phyloP scores from a whole-genome alignment of 345 rosid genomes.

The Litchi chinensis region DNA sequence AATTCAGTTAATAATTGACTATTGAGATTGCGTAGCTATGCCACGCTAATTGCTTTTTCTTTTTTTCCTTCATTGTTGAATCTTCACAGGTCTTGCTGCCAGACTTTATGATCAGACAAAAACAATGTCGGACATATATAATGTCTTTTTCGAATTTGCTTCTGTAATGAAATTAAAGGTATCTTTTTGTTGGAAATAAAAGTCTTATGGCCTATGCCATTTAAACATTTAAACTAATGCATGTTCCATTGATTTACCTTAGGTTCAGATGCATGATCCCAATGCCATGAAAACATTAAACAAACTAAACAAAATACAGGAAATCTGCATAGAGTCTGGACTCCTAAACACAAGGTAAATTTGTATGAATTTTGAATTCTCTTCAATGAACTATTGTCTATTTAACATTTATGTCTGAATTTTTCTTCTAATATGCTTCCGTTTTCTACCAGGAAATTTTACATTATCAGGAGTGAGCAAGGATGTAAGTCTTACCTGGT shows the following conservation, averaged over 20 bases:
- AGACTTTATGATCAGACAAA: constrained; percentile 74
- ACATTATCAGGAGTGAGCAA: constrained; percentile 30
- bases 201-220: no score
- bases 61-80: neutral
- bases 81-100: constrained; percentile 79
- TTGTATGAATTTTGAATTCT: neutral
- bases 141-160: constrained; percentile 77
- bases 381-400: neutral
- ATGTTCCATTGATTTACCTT: neutral
- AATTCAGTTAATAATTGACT: neutral
- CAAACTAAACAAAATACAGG: constrained; percentile 62
- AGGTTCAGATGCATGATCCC: constrained; percentile 48
- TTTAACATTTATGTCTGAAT: neutral
- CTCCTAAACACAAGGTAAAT: constrained; percentile 52
- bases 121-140: constrained; percentile 85
- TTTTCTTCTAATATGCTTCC: neutral
- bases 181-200: neutral
- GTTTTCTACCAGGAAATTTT: constrained; percentile 53
- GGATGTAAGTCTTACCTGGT: constrained; percentile 16
- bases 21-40: neutral
- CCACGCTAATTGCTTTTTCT: neutral
- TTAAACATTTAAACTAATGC: neutral
- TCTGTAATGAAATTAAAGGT: constrained; percentile 75
- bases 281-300: constrained; percentile 61
- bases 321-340: constrained; percentile 65